These are phyloP conservation scores for Cyberlindnera mississippiensis DNA, from an alignment of 805 yeast genomes.

Conservation along the genomic window DNA sequence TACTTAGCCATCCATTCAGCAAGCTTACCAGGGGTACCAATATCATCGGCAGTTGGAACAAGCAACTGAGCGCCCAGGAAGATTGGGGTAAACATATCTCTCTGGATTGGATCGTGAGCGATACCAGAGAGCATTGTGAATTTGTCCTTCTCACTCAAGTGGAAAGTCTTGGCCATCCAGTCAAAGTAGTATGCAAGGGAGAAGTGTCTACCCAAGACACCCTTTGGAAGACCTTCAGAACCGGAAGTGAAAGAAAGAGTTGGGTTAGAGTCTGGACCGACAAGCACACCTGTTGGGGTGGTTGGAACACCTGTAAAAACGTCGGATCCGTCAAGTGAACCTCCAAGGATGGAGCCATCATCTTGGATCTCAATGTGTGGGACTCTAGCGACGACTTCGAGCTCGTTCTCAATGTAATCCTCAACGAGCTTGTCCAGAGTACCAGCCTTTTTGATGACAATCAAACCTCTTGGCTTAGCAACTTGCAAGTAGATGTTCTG, in stretches of 20 bases:
- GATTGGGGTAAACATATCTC: constrained; percentile 98
- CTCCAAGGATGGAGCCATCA: constrained; percentile 70
- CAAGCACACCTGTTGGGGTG: constrained; percentile 78
- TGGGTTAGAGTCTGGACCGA: constrained; percentile 97
- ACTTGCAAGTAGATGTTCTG: constrained; percentile 91
- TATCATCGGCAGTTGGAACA: constrained; percentile 95
- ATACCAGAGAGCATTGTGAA: constrained; percentile 98
- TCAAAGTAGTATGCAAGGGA: constrained; percentile 97
- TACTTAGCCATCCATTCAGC: constrained; percentile 96
- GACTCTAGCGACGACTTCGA: constrained; percentile 67
- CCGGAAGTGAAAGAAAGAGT: constrained; percentile 96
- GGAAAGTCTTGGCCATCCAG: constrained; percentile 93
- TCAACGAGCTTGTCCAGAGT: constrained; percentile 70
- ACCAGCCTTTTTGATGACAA: constrained; percentile 91
- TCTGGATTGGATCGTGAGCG: constrained; percentile 98
- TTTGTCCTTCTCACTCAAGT: constrained; percentile 70
- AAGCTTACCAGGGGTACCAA: constrained; percentile 95
- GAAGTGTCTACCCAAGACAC: constrained; percentile 96
- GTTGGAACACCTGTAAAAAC: constrained; percentile 45
- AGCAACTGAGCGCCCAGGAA: constrained; percentile 90
- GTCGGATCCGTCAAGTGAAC: constrained; percentile 41
- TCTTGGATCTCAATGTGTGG: constrained; percentile 75
- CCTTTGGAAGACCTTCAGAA: constrained; percentile 97
- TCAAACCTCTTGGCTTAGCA: constrained; percentile 88
- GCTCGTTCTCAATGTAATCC: constrained; percentile 68